Base-by-base conservation (phyloP, 2,329 filamentous ascomycete species). In the Aurifilum marmelostoma region DNA sequence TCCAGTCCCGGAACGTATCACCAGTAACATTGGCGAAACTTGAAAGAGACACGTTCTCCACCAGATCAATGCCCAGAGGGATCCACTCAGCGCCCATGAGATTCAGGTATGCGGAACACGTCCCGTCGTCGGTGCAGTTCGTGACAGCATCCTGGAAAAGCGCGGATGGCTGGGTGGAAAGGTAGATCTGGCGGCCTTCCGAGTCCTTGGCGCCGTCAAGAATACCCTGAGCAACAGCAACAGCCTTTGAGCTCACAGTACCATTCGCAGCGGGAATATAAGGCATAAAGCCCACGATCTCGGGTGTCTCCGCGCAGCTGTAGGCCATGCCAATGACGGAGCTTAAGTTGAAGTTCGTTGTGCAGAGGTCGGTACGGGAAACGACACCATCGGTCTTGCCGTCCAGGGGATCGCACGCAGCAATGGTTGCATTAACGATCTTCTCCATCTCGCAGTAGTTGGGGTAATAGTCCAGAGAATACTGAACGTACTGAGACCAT, bases 71-170 rank as follows among this genome's bases (percentile, higher is more conserved):
- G 79, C 82, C 74, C 85, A 82, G 62, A 5, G 78, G 75, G 79
- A 88, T 87, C 83, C 84, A 87, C 34, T 59, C 63, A 78, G 76
- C 61, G 81, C 75, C 1, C 85, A 76, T 24, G 75, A 76, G 18
- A 85, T 75, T 65, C 77, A 80, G 66, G 74, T 73, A 8, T n/a
- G n/a, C n/a, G n/a, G n/a, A n/a, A 63, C 67, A 63, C 72, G 11
- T 75, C 68, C 68, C 80, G 75, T 6, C 27, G 50, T 54, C 50
- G 50, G 50, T 54, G 66, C 76, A 82, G 0, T 69, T 65, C 0
- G 78, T 78, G 6, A 70, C 71, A 0, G 77, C 80, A 70, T 82
- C 80, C 16, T 69, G 72, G 41, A 81, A 79, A 2, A 71, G 63
- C 0, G 78, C 72, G 3, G 75, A 75, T 1, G 76, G 75, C 66